Evolutionary conservation across 768 basidiomycete species (phyloP), one percentile per base, ranked within the genome.

Genomic region (Pleurotus citrinopileatus): DNA sequence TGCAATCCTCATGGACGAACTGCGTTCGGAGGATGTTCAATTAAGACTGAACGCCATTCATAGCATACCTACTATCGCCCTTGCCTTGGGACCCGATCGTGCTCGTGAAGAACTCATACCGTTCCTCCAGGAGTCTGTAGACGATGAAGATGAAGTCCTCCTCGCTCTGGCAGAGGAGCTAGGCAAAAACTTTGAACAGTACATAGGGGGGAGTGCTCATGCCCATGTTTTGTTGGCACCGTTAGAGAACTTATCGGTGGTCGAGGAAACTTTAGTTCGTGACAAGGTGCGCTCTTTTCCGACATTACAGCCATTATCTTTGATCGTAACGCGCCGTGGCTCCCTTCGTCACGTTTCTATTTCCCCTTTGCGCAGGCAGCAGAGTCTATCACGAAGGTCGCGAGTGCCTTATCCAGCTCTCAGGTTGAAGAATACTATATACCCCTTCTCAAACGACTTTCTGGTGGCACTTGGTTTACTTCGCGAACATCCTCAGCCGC

Each of bases 131-230:
- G 96, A 99, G 65, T 95, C 94, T n/a, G 86, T 99, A 60, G 97
- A 99, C 70, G 97, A 99, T 65, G 97, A 99, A 72, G 97, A 99
- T 69, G 97, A 99, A 65, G 95, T 99, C 26, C 77, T 99, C 37
- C 80, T 99, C 42, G 96, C 95, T 4, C 77, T 99, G 47, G 94
- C 96, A 17, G 96, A 98, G 61, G 97, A 98, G 67, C 74, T 99
- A 19, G 97, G 97, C 37, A 82, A 82, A 67, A 86, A 82, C 65
- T 96, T 98, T 61, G 88, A 94, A 63, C 91, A 98, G 58, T 98
- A 97, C 67, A 82, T 98, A 52, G 97, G 97, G 28, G 97, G 97
- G 12, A 80, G 80, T 23, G 88, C 90, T 56, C 78, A 84, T 60
- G 97, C 94, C 10, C 93, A 97, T 74, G 67, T 92, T 28, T 71